Base-by-base conservation (phyloP, 352 stramenopile genomes). In the Chrysophaeum taylorii region DNA sequence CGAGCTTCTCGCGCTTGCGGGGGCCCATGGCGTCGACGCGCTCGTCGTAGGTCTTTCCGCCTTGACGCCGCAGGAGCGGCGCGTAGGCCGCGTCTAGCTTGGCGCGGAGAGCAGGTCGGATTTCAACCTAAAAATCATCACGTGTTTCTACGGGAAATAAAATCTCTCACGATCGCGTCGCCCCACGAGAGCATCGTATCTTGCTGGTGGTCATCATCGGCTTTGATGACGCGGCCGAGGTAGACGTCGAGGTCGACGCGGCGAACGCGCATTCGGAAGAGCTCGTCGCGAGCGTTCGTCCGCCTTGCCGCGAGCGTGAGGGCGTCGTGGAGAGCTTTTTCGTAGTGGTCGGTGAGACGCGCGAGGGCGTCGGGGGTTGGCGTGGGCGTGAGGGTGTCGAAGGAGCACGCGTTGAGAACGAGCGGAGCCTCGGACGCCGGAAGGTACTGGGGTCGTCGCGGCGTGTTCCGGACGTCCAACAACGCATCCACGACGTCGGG, bases 401-500 rank as follows among this genome's bases (percentile, higher is more conserved):
- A 99, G 50, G 84, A 80, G 78, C 95, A 98, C 72, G 96, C 85
- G 76, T 99, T 94, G 9, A 99, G 79, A n/a, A 98, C 92, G 64
- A 99, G 86, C 43, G 93, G 91, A 21, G 83, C 75, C 64, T 98
- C 94, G 7, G 86, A 81, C 0, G 95, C 94, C 83, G 98, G 92
- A 42, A 93, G 80, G 82, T 98, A 99, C 39, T 79, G 76, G 37
- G 87, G 87, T 75, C 91, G 92, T 14, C 81, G 80, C 29, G 84
- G 84, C 74, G 82, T 87, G 72, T 90, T 87, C 50, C 82, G 75
- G n/a, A 98, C 87, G 79, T 98, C 88, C 23, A 98, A 80, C 33
- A 99, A 81, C 39, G 85, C 74, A 31, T 84, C 71, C 25, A 98
- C 82, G 25, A 98, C 81, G 7, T 78, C 74, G 0, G 93, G 89